Conservation (phyloP, 2,329 filamentous ascomycete genomes). For the Nannizzia gypsea region DNA sequence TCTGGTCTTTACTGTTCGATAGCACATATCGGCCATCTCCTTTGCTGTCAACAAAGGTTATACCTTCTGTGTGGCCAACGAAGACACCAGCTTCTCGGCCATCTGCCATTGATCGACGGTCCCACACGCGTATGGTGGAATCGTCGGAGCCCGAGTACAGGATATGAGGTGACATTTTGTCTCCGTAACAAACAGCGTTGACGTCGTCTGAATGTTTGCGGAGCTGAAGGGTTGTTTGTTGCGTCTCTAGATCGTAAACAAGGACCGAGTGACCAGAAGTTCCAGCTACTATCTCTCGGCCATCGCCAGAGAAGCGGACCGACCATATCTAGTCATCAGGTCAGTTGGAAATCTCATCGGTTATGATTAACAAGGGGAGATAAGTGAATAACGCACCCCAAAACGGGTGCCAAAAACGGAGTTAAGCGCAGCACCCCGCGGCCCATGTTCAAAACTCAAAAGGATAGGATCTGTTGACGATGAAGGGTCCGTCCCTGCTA, state of each 20-base stretch:
- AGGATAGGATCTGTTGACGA: slow-evolving; percentile 68
- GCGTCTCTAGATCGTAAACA: slow-evolving; percentile 82
- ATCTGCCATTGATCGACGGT: slow-evolving; percentile 58
- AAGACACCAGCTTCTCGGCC: slow-evolving; percentile 54
- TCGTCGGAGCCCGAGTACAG: slow-evolving; percentile 95
- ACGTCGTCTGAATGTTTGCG: slow-evolving; percentile 76
- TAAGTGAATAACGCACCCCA: slow-evolving; percentile 27
- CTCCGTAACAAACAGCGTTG: slow-evolving; percentile 92
- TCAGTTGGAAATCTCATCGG: slow-evolving; percentile 3
- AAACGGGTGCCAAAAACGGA: slow-evolving; percentile 28
- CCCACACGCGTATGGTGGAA: slow-evolving; percentile 90
- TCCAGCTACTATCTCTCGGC: slow-evolving; percentile 78
- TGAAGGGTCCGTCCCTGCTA: slow-evolving; percentile 75
- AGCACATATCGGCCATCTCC: slow-evolving; percentile 81
- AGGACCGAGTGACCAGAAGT: slow-evolving; percentile 69
- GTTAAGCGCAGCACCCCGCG: slow-evolving; percentile 27
- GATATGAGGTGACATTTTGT: slow-evolving; percentile 78
- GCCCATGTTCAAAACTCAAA: slow-evolving; percentile 54
- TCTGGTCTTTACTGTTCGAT: slow-evolving; percentile 91
- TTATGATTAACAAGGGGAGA: not conserved
- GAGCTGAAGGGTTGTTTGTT: slow-evolving; percentile 60
- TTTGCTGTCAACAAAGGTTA: slow-evolving; percentile 65
- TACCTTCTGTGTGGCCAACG: slow-evolving; percentile 40
- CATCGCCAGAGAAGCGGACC: slow-evolving; percentile 83
- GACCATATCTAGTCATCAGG: slow-evolving; percentile 58